Percentiles rank a stretch among this genome's conserved stretches.
phyloP scores from a whole-genome alignment of 2,329 filamentous ascomycete species.

The Cladobotryum mycophilum region DNA sequence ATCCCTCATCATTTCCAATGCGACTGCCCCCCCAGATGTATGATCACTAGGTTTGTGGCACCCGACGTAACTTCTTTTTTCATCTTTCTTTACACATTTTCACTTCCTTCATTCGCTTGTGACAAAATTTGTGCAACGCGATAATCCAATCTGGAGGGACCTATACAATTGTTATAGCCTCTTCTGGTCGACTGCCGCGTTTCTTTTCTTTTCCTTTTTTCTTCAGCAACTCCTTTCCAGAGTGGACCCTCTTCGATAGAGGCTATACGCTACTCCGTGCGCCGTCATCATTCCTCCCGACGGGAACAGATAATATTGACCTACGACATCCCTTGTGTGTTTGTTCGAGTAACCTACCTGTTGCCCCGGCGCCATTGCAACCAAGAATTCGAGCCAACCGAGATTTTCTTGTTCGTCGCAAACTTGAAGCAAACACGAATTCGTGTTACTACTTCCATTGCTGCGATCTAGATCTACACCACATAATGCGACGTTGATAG shows the following conservation, averaged over 20 bases:
- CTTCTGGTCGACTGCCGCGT: neutral
- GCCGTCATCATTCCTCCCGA: neutral
- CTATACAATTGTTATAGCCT: neutral
- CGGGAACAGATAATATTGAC: neutral
- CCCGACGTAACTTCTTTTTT: neutral
- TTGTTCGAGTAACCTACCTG: neutral
- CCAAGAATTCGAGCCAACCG: neutral
- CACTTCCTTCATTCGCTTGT: constrained; percentile 6
- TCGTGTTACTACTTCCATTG: neutral
- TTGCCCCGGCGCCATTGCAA: neutral
- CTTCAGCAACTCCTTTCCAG: constrained; percentile 3
- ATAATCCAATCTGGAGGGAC: neutral
- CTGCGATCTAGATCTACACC: neutral
- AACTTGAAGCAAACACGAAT: constrained; percentile 19
- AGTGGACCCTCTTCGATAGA: constrained; percentile 32
- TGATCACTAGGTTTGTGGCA: no score
- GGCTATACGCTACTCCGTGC: constrained; percentile 13
- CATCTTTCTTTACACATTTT: neutral
- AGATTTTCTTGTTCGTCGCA: constrained; percentile 14
- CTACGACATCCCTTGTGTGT: neutral
- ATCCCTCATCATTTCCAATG: no score
- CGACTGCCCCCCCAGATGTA: no score
- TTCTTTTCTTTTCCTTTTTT: neutral
- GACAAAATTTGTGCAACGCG: constrained; percentile 1
- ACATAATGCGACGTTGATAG: constrained; percentile 9